phyloP scores from a whole-genome alignment of 2,329 filamentous ascomycete genomes.

The Pyricularia grisea region DNA sequence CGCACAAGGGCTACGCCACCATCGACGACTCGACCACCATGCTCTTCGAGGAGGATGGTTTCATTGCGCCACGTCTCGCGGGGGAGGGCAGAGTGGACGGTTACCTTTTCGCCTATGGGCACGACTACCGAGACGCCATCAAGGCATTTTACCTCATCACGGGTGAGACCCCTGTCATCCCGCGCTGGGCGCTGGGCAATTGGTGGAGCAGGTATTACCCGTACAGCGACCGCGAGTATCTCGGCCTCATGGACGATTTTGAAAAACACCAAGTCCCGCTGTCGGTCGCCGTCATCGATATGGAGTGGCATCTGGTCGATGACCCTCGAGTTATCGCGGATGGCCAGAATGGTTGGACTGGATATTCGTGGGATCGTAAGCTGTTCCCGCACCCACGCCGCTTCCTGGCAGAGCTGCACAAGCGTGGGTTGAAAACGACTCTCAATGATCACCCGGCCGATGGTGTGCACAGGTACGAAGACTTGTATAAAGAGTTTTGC shows the following conservation, averaged over 20 bases:
- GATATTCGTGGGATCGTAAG: slow-evolving; percentile 50
- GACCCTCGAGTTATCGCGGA: slow-evolving; percentile 24
- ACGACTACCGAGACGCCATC: slow-evolving; percentile 44
- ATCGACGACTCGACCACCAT: slow-evolving; percentile 47
- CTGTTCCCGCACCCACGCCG: slow-evolving; percentile 45
- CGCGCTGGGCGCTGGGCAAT: slow-evolving; percentile 27
- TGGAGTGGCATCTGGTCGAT: slow-evolving; percentile 55
- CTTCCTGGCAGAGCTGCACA: slow-evolving; percentile 42
- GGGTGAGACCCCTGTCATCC: slow-evolving; percentile 44
- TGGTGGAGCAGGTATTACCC: slow-evolving; percentile 58
- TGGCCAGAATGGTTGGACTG: slow-evolving; percentile 42
- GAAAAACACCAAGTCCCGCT: slow-evolving; percentile 40
- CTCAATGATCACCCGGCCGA: slow-evolving; percentile 55
- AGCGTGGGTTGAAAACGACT: slow-evolving; percentile 41
- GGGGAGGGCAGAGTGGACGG: slow-evolving; percentile 40
- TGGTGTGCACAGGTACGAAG: slow-evolving; percentile 46
- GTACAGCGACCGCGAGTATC: slow-evolving; percentile 45
- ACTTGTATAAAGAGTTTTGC: slow-evolving; percentile 45
- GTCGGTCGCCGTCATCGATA: slow-evolving; percentile 51
- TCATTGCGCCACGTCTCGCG: slow-evolving; percentile 34
- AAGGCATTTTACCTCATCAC: slow-evolving; percentile 45
- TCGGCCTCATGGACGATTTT: slow-evolving; percentile 48
- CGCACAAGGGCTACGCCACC: slow-evolving; percentile 37
- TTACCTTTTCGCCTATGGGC: slow-evolving; percentile 51
- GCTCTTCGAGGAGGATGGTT: slow-evolving; percentile 44